phyloP scores from a whole-genome alignment of 768 basidiomycete species.

The Coprinopsis sp. region DNA sequence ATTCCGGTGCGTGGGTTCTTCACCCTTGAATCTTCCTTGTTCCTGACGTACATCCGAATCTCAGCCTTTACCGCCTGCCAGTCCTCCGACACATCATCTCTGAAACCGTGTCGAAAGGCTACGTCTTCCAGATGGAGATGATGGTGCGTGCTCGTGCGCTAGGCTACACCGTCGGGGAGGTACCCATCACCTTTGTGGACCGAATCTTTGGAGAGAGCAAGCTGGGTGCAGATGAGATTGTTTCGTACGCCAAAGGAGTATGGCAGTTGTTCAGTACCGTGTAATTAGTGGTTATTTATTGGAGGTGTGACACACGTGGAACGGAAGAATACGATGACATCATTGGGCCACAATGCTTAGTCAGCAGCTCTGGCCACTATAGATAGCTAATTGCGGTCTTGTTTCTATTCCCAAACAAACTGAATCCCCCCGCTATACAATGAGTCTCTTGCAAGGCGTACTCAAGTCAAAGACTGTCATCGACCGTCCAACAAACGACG shows the following conservation, averaged over 20 bases:
- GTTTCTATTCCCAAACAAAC: neutral
- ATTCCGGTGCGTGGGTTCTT: conserved; percentile 57
- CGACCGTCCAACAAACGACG: conserved; percentile 12
- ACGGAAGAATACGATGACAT: no score
- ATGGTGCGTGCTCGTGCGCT: conserved; percentile 84
- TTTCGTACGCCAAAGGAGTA: conserved; percentile 82
- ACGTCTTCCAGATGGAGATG: conserved; percentile 99
- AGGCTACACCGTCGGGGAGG: conserved; percentile 83
- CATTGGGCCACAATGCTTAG: no score
- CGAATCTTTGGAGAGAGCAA: conserved; percentile 93
- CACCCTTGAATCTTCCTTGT: neutral
- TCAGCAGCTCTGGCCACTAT: conserved; percentile 25
- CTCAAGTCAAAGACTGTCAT: conserved; percentile 45
- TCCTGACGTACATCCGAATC: neutral
- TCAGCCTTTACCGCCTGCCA: conserved; percentile 68
- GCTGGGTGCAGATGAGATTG: conserved; percentile 82
- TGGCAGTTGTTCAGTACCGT: conserved; percentile 74
- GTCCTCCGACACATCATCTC: conserved; percentile 83
- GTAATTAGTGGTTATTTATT: no score
- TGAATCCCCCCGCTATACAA: conserved; percentile 25
- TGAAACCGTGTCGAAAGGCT: conserved; percentile 81
- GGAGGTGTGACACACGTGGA: no score
- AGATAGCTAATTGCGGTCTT: no score
- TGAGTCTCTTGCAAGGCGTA: conserved; percentile 70
- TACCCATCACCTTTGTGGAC: conserved; percentile 94